Conservation (phyloP, 2,329 filamentous ascomycete genomes). For the Monilinia fructigena region DNA sequence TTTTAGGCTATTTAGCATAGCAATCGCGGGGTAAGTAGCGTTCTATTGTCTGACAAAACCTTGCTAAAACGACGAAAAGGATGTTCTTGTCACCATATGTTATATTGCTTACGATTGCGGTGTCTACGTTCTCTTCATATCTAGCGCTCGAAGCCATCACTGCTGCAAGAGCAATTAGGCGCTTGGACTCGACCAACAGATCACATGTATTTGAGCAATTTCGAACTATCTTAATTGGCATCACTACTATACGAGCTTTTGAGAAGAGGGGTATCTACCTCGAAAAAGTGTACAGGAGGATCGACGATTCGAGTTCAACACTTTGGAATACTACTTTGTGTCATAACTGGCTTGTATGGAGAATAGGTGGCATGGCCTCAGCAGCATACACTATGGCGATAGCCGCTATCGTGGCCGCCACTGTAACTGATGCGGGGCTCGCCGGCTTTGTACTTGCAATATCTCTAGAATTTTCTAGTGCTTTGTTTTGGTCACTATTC, state of each 20-base stretch:
- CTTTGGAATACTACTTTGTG: conserved; percentile 55
- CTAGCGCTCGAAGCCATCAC: conserved; percentile 47
- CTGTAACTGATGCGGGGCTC: conserved; percentile 62
- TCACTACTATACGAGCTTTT: conserved; percentile 74
- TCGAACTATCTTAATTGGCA: conserved; percentile 65
- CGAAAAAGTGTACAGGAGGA: conserved; percentile 62
- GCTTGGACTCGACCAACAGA: conserved; percentile 71
- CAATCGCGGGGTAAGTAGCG: conserved; percentile 51
- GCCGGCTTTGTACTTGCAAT: conserved; percentile 75
- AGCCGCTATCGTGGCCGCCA: conserved; percentile 60
- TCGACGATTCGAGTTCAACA: conserved; percentile 67
- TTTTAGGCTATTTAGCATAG: conserved; percentile 53
- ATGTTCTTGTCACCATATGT: conserved; percentile 59
- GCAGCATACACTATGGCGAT: conserved; percentile 66
- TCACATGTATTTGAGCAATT: conserved; percentile 73
- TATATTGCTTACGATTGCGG: conserved; percentile 44
- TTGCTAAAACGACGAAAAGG: conserved; percentile 10
- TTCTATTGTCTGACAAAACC: not conserved
- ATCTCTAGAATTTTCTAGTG: conserved; percentile 63
- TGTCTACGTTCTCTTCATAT: conserved; percentile 6
- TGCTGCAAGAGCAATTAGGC: conserved; percentile 66
- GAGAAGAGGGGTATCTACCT: conserved; percentile 64
- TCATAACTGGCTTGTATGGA: conserved; percentile 23
- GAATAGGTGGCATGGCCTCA: conserved; percentile 51
- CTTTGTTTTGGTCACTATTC: conserved; percentile 63